These are phyloP conservation scores for Pseudohalonectria lignicola DNA, from an alignment of 2,329 filamentous ascomycete species.

Conservation along the genomic window DNA sequence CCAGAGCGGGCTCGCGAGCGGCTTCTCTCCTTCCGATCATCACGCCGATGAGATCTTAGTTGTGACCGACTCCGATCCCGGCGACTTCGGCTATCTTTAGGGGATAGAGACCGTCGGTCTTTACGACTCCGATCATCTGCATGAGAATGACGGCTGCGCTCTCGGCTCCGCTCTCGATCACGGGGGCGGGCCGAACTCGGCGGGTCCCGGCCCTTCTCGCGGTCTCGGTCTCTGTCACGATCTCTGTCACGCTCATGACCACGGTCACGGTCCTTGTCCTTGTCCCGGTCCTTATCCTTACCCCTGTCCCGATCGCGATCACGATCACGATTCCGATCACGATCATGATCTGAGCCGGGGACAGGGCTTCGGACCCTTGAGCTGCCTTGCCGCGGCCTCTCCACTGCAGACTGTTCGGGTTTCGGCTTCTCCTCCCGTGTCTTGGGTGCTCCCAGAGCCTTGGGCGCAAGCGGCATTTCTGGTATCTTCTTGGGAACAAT, in stretches of 20 bases:
- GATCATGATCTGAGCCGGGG: no score
- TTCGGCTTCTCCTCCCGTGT: no score
- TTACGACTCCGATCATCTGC: conserved; percentile 13
- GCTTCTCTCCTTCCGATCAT: conserved; percentile 12
- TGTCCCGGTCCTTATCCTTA: conserved; percentile 10
- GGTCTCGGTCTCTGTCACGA: conserved; percentile 22
- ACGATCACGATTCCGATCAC: no score
- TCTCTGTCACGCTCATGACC: neutral
- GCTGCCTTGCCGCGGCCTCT: no score
- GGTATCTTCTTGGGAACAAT: no score
- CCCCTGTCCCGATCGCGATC: conserved; percentile 21
- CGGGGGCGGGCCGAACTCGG: conserved; percentile 10
- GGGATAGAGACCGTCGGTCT: conserved; percentile 5
- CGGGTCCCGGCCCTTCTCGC: conserved; percentile 19
- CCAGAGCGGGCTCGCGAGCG: conserved; percentile 8
- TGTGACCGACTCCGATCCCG: conserved; percentile 16
- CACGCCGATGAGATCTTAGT: conserved; percentile 6
- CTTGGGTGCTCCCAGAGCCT: conserved; percentile 7
- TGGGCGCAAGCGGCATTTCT: conserved; percentile 10
- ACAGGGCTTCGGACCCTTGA: no score
- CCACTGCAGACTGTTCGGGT: no score
- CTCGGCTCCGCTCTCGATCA: neutral
- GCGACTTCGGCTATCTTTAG: no score
- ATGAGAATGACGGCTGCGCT: conserved; percentile 14
- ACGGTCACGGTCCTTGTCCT: conserved; percentile 7